These are phyloP conservation scores for Barnettozyma populi DNA, from an alignment of 805 yeast genomes.

Conservation along the genomic window DNA sequence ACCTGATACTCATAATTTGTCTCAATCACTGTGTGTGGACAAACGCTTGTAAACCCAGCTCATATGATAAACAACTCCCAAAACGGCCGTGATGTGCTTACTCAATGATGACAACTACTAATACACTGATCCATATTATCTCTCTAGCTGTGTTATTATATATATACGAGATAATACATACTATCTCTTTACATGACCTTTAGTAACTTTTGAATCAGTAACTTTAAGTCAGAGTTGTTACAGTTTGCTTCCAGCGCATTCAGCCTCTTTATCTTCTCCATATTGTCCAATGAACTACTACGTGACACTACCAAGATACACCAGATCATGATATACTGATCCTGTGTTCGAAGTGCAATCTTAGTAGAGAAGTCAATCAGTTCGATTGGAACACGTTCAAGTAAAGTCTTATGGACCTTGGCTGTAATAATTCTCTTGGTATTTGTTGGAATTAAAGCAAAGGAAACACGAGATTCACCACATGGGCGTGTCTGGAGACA, in stretches of 20 bases:
- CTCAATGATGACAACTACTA: background rate
- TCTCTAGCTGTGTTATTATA: background rate
- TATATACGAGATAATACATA: background rate
- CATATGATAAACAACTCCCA: background rate
- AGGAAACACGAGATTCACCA: constrained; percentile 3
- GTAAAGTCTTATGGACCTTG: background rate
- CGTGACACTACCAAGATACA: constrained; percentile 6
- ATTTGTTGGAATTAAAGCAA: constrained; percentile 2
- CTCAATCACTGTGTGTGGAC: constrained; percentile 5
- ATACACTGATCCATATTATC: background rate
- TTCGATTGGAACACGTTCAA: constrained; percentile 10
- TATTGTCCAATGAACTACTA: background rate
- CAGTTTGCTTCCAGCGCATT: background rate
- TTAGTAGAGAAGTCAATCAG: constrained; percentile 8
- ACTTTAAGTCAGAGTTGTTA: background rate
- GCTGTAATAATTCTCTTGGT: background rate
- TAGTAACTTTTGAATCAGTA: background rate
- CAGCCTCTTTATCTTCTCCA: constrained; percentile 3
- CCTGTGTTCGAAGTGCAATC: constrained; percentile 8
- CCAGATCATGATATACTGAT: constrained; percentile 11
- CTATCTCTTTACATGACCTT: background rate
- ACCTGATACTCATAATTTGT: background rate
- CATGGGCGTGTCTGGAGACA: background rate
- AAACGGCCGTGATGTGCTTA: background rate
- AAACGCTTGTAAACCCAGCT: constrained; percentile 7